Evolutionary conservation across 306 rosid species (phyloP).

Genomic region (Lathyrus oleraceus): DNA sequence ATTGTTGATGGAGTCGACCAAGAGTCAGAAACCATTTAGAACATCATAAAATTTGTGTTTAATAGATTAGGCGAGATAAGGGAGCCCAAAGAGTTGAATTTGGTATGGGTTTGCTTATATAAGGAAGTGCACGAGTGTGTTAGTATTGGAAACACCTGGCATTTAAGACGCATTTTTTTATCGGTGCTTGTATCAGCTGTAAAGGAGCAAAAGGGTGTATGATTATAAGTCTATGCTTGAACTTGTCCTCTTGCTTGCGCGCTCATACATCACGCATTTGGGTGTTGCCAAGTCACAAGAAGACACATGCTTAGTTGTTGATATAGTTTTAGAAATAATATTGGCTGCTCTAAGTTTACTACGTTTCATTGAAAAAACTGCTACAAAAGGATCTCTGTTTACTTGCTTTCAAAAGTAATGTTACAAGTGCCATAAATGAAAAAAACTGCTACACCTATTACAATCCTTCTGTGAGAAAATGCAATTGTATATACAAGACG

Average conservation of each 20-base stretch:
- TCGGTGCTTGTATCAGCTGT: conserved; percentile 59
- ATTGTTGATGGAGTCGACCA: too few relatives aligned
- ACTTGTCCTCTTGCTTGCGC: conserved; percentile 49
- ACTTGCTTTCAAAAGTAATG: too few relatives aligned
- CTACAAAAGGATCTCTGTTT: too few relatives aligned
- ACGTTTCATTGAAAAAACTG: too few relatives aligned
- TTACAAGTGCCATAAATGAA: too few relatives aligned
- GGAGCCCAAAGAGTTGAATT: conserved; percentile 62
- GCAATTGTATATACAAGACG: too few relatives aligned
- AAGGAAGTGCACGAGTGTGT: conserved; percentile 47
- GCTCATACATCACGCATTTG: conserved; percentile 45
- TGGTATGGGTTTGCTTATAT: conserved; percentile 64
- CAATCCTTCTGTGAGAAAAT: too few relatives aligned
- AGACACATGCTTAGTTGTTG: conserved; percentile 45
- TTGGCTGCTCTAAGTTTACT: conserved; percentile 63
- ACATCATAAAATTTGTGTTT: conserved; percentile 63
- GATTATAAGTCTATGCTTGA: conserved; percentile 62
- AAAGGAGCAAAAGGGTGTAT: conserved; percentile 56
- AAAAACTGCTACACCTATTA: too few relatives aligned
- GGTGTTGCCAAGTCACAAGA: conserved; percentile 45
- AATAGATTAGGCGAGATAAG: too few relatives aligned
- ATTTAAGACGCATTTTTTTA: conserved; percentile 51
- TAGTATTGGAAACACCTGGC: conserved; percentile 39
- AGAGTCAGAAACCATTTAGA: conserved; percentile 59
- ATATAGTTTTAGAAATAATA: conserved; percentile 65